Percentiles rank a stretch among this genome's conserved stretches.
These are phyloP conservation scores for Apiotrichum siamense DNA, from an alignment of 1,284 basidiomycete genomes.

Conservation along the genomic window DNA sequence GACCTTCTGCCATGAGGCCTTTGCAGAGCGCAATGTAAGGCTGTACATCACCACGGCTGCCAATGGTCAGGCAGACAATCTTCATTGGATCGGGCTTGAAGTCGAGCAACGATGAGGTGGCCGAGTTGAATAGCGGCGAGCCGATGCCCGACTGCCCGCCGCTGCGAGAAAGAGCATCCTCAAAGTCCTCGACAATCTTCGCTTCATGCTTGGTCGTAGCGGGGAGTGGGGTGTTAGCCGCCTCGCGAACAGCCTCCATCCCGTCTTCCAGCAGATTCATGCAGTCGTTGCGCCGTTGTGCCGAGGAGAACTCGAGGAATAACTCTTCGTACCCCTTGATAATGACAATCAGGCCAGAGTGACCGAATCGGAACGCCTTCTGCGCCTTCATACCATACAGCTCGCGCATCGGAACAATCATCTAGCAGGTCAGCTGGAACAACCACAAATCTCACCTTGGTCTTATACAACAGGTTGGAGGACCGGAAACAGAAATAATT, in stretches of 20 bases:
- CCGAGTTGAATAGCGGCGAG: slow-evolving; percentile 72
- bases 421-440: slow-evolving; percentile 53
- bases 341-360: slow-evolving; percentile 80
- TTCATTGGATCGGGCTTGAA: slow-evolving; percentile 83
- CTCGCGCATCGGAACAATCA: slow-evolving; percentile 88
- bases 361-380: slow-evolving; percentile 80
- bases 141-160: slow-evolving; percentile 40
- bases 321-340: slow-evolving; percentile 94
- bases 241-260: slow-evolving; percentile 57
- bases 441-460: slow-evolving; percentile 55
- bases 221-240: slow-evolving; percentile 4
- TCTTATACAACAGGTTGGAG: slow-evolving; percentile 67
- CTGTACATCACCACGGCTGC: slow-evolving; percentile 87
- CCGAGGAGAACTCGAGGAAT: slow-evolving; percentile 84
- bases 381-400: slow-evolving; percentile 76
- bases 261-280: slow-evolving; percentile 68
- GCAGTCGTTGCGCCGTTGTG: slow-evolving; percentile 71
- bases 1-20: slow-evolving; percentile 67
- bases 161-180: slow-evolving; percentile 41
- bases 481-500: slow-evolving; percentile 88
- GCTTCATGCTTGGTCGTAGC: background rate
- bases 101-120: slow-evolving; percentile 86
- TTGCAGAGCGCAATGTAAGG: slow-evolving; percentile 92
- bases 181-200: slow-evolving; percentile 1
- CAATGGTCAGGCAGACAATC: slow-evolving; percentile 91